These are phyloP conservation scores for Diaporthe eres DNA, from an alignment of 2,329 filamentous ascomycete genomes.

Conservation along the genomic window DNA sequence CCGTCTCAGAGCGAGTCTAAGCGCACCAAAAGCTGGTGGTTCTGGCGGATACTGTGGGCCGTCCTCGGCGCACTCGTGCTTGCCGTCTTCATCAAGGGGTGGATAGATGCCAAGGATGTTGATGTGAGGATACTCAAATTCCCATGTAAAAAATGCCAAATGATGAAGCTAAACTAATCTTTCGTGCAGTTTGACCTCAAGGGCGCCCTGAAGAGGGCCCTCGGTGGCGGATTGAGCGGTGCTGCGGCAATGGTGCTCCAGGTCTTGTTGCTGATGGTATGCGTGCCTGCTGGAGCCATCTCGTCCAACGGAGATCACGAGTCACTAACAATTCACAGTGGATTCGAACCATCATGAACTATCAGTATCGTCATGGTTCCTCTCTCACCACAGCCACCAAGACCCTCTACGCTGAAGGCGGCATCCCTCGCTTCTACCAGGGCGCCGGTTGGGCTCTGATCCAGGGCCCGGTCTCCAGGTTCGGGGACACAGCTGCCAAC, in stretches of 20 bases:
- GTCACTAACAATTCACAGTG: conserved; percentile 51
- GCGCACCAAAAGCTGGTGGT: conserved; percentile 47
- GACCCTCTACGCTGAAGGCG: conserved; percentile 59
- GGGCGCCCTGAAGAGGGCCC: conserved; percentile 58
- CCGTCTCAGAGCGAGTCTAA: conserved; percentile 38
- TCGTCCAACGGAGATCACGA: background rate
- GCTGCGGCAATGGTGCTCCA: conserved; percentile 64
- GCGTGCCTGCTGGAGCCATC: background rate
- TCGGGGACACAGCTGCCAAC: conserved; percentile 64
- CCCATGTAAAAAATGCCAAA: background rate
- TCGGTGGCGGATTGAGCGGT: conserved; percentile 62
- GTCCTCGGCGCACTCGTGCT: conserved; percentile 51
- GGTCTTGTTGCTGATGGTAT: conserved; percentile 62
- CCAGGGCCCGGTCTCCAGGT: conserved; percentile 61
- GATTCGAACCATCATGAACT: conserved; percentile 65
- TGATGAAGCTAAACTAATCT: background rate
- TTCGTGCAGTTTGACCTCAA: conserved; percentile 58
- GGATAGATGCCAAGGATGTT: conserved; percentile 59
- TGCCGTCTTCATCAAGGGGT: conserved; percentile 59
- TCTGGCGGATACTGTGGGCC: conserved; percentile 56
- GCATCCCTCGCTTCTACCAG: conserved; percentile 60
- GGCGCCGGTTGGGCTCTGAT: conserved; percentile 60
- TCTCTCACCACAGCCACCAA: conserved; percentile 56
- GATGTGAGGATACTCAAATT: conserved; percentile 49
- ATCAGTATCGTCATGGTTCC: conserved; percentile 63